Evolutionary conservation across 2,329 filamentous ascomycete genomes (phyloP).

Genomic region (Ophiostoma australiae): DNA sequence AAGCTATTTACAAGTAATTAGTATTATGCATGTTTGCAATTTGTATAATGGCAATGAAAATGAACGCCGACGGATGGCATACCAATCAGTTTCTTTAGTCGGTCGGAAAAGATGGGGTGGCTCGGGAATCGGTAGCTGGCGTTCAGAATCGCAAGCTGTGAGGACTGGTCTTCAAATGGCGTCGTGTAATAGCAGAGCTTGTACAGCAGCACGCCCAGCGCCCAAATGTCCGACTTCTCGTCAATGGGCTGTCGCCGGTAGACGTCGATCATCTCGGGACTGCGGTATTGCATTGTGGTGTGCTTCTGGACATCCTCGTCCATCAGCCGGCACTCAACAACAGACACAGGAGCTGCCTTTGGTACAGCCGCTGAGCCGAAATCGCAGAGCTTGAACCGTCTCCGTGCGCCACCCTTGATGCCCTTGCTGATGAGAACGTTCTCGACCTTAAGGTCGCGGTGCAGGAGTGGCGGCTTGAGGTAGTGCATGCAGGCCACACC

Average conservation of each 20-base stretch:
- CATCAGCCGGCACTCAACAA: conserved; percentile 82
- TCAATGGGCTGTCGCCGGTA: conserved; percentile 95
- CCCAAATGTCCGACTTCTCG: conserved; percentile 99
- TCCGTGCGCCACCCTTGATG: conserved; percentile 46
- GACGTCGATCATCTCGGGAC: conserved; percentile 98
- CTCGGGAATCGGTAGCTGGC: conserved; percentile 88
- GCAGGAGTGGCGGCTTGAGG: conserved; percentile 84
- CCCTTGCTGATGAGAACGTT: conserved; percentile 80
- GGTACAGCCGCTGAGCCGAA: conserved; percentile 90
- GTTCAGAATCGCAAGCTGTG: conserved; percentile 94
- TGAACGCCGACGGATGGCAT: conserved; percentile 31
- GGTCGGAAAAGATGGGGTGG: conserved; percentile 84
- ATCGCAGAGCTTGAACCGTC: conserved; percentile 92
- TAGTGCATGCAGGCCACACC: conserved; percentile 99
- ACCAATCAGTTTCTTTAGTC: conserved; percentile 87
- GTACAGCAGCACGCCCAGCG: conserved; percentile 87
- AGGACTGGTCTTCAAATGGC: conserved; percentile 86
- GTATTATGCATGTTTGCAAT: not conserved
- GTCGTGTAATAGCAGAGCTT: conserved; percentile 99
- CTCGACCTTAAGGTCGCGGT: conserved; percentile 94
- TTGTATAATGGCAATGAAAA: not conserved
- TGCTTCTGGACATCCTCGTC: conserved; percentile 97
- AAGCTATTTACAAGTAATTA: conserved; percentile 49
- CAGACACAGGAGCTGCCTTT: conserved; percentile 75
- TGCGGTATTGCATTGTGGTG: conserved; percentile 94